phyloP scores from a whole-genome alignment of 2,329 filamentous ascomycete species.

The Colletotrichum endophyticum region DNA sequence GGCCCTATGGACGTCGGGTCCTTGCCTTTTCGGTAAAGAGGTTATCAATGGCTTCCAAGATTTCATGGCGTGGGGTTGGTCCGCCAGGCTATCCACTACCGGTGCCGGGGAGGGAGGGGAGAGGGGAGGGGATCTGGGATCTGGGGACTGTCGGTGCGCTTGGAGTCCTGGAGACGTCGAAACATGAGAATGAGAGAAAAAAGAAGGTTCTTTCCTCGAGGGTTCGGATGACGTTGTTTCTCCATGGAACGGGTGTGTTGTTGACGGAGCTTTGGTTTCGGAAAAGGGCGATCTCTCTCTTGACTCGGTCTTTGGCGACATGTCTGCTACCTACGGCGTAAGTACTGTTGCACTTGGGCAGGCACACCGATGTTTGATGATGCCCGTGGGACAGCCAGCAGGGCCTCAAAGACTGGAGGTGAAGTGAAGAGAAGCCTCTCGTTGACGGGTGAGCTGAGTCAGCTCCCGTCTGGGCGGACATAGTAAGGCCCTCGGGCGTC shows the following conservation, averaged over 20 bases:
- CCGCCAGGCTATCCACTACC: not conserved
- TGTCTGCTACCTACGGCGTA: not conserved
- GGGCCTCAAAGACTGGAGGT: not conserved
- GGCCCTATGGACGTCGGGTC: not conserved
- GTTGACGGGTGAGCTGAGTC: not conserved
- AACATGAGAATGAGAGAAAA: not conserved
- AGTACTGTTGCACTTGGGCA: not conserved
- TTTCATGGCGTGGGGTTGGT: not conserved
- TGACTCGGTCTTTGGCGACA: not conserved
- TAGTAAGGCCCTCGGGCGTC: not conserved
- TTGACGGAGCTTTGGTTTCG: not conserved
- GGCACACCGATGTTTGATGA: not conserved
- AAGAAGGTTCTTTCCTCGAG: not conserved
- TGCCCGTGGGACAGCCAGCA: not conserved
- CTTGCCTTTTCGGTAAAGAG: not conserved
- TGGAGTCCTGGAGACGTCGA: not conserved
- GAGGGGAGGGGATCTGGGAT: not conserved
- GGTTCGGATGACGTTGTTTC: slow-evolving; percentile 17
- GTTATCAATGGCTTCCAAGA: not conserved
- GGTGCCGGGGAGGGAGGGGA: not conserved
- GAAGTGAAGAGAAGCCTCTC: not conserved
- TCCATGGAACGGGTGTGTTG: not conserved
- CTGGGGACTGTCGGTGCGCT: not conserved
- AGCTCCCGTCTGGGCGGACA: not conserved
- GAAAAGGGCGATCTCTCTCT: not conserved